Evolutionary conservation across 2,329 filamentous ascomycete species (phyloP).

Genomic region (Monosporascus sp.): DNA sequence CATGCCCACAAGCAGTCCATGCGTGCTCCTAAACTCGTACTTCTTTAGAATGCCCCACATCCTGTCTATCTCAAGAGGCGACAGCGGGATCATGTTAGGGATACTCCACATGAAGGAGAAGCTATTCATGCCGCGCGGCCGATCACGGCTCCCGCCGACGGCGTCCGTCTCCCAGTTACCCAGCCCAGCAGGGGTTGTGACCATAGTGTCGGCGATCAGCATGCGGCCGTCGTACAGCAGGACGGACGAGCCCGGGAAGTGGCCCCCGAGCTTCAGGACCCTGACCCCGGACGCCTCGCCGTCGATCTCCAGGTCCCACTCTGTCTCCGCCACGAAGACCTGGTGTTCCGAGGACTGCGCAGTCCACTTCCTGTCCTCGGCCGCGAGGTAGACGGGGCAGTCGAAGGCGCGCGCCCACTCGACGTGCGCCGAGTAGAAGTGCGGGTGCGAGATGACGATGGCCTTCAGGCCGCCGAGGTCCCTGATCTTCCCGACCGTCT

Average conservation of each 20-base stretch:
- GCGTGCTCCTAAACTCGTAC: constrained; percentile 59
- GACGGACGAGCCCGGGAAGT: constrained; percentile 72
- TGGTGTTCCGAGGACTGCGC: constrained; percentile 39
- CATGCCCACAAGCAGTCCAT: constrained; percentile 60
- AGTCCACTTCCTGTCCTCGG: constrained; percentile 63
- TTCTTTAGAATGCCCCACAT: constrained; percentile 66
- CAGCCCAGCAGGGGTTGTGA: constrained; percentile 59
- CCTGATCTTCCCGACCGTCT: constrained; percentile 54
- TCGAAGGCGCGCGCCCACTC: constrained; percentile 66
- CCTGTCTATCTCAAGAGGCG: constrained; percentile 53
- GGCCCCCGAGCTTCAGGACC: constrained; percentile 68
- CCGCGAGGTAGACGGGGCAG: constrained; percentile 64
- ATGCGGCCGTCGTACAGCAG: constrained; percentile 56
- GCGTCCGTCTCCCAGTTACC: constrained; percentile 43
- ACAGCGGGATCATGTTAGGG: constrained; percentile 68
- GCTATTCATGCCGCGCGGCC: constrained; percentile 42
- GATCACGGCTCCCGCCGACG: constrained; percentile 26
- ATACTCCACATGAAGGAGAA: constrained; percentile 75
- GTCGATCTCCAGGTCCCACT: constrained; percentile 30
- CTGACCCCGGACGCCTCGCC: constrained; percentile 42
- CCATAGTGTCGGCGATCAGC: constrained; percentile 73
- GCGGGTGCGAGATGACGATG: constrained; percentile 74
- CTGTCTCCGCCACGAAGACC: constrained; percentile 40
- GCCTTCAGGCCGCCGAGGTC: constrained; percentile 60
- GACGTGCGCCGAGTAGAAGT: constrained; percentile 74